Base-by-base conservation (phyloP, 306 rosid genomes). In the Comarum palustre region DNA sequence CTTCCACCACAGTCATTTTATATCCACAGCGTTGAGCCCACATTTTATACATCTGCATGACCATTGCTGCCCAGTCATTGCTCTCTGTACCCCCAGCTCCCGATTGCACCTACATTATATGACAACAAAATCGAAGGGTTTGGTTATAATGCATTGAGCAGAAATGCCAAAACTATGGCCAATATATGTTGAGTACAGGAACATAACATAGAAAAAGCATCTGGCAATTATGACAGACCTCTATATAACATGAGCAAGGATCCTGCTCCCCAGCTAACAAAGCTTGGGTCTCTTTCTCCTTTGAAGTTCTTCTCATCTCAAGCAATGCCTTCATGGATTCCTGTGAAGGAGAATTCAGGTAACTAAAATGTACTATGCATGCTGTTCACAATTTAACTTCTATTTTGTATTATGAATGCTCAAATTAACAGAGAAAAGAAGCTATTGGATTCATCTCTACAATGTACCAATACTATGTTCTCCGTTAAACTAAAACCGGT, bases 11-110 rank as follows among this genome's bases (percentile, higher is more conserved):
- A 52, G 85, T 81, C 69, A 94, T 87, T 83, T 81, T 85, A 84
- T 89, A 94, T 79, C 90, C 86, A 55, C 51, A 88, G 17, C 68
- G 80, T 70, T 87, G 91, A 47, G 95, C 95, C 99, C 97, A 94
- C 78, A 82, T 52, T 78, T 88, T 89, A 68, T 94, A 94, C 97
- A 94, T 94, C 87, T 88, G 93, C 95, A 94, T 89, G 72, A 94
- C 83, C 97, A 91, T 94, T 36, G 96, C 81, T 69, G 97, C 97
- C 99, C 99, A 94, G 82, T 94, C 99, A 92, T 89, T 91, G 82
- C 97, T 91, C 87, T 91, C 99, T 41, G 96, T 94, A 61, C 99
- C 99, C 69, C 99, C 99, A 68, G 96, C 99, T 68, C 99, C 99
- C 74, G 96, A 89, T 82, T 94, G 99, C 68, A 94, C 96, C 99